Percentiles rank a stretch among this genome's conserved stretches.
Evolutionary conservation across 1,284 basidiomycete species (phyloP).

Genomic region (Cutaneotrichosporon curvatum): DNA sequence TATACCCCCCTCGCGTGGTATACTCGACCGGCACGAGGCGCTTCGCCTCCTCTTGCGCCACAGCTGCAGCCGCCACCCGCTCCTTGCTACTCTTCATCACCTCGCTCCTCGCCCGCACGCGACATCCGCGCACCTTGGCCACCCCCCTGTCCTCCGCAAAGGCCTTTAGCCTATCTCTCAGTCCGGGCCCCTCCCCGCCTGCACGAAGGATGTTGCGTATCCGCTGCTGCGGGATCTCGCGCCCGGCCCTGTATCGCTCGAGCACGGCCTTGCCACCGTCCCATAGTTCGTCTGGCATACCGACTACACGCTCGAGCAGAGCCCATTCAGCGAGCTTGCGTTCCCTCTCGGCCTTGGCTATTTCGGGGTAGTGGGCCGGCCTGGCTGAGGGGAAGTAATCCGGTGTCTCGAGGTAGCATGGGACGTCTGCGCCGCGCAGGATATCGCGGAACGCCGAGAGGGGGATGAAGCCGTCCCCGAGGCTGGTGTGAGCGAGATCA

Average conservation of each 20-base stretch:
- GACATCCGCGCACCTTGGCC: neutral
- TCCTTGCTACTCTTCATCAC: neutral
- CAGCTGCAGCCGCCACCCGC: neutral
- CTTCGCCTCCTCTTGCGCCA: neutral
- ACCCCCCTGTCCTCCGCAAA: neutral
- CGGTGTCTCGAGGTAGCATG: slow-evolving; percentile 15
- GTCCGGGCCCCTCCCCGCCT: neutral
- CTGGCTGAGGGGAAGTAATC: neutral
- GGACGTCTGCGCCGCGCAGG: slow-evolving; percentile 10
- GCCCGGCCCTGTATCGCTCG: neutral
- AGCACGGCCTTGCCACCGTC: neutral
- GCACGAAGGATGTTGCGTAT: slow-evolving; percentile 1
- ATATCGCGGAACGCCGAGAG: slow-evolving; percentile 5
- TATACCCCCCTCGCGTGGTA: neutral
- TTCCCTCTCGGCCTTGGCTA: neutral
- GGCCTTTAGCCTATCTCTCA: neutral
- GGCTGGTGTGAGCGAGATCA: slow-evolving; percentile 2
- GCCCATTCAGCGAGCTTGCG: slow-evolving; percentile 6
- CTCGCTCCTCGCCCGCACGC: neutral
- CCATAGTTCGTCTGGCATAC: slow-evolving; percentile 2
- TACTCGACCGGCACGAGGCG: neutral
- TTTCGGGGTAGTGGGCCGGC: neutral
- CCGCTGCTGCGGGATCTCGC: neutral
- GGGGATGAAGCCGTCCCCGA: slow-evolving; percentile 9
- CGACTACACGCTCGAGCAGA: slow-evolving; percentile 6